Conservation (phyloP, 176 grass and related monocot genomes). For the Carex pumila region DNA sequence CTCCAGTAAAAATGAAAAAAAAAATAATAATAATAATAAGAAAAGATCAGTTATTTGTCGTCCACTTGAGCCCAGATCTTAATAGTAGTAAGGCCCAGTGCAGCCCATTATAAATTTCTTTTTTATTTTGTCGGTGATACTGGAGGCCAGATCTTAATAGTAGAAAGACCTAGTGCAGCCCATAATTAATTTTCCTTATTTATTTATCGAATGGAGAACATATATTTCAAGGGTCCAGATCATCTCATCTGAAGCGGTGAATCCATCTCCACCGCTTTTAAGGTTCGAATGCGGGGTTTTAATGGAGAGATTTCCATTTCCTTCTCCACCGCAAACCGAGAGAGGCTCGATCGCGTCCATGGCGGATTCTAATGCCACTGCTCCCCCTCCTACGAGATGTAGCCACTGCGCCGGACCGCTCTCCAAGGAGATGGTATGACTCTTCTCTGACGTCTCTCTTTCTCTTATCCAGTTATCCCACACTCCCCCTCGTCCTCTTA, state of each 20-base stretch:
- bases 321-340: not conserved
- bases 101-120: not conserved
- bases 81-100: not conserved
- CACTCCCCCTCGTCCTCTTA: not conserved
- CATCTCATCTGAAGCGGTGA: not conserved
- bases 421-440: slow-evolving; percentile 75
- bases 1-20: not conserved
- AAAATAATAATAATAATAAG: not conserved
- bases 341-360: not conserved
- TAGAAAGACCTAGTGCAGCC: not conserved
- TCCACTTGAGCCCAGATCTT: not conserved
- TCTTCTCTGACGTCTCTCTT: not conserved
- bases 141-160: not conserved
- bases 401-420: slow-evolving; percentile 62
- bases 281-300: not conserved
- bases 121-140: not conserved
- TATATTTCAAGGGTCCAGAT: not conserved
- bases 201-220: not conserved
- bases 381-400: slow-evolving; percentile 21
- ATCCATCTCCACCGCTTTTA: not conserved
- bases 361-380: slow-evolving; percentile 14
- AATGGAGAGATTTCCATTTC: not conserved
- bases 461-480: not conserved
- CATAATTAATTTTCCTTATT: not conserved
- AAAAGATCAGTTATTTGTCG: not conserved